Conservation (phyloP, 1,284 basidiomycete species). For the Spongispora temasekensis region DNA sequence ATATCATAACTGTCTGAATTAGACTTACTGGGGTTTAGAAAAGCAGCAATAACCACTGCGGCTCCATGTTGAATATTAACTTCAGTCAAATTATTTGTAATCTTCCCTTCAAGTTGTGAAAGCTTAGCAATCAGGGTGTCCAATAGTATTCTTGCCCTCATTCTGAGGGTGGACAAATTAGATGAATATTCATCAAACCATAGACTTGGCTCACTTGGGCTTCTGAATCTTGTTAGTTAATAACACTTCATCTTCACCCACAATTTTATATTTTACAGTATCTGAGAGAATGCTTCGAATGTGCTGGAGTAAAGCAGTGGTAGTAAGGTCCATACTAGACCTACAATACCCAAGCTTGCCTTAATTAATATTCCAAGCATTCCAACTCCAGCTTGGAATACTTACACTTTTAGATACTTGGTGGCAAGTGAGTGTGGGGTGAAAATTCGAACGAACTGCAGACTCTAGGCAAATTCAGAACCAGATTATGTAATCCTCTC, state of each 20-base stretch:
- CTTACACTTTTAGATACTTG: no score
- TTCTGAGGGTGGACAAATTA: background rate
- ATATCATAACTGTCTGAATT: background rate
- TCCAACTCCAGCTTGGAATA: background rate
- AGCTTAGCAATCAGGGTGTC: background rate
- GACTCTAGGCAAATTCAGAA: background rate
- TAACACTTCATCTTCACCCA: background rate
- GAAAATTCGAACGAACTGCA: background rate
- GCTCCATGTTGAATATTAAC: background rate
- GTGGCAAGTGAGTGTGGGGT: background rate
- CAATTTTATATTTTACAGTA: background rate
- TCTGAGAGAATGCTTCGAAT: background rate
- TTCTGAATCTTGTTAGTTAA: background rate
- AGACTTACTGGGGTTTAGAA: background rate
- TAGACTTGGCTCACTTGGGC: background rate
- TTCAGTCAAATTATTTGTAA: background rate
- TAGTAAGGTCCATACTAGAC: background rate
- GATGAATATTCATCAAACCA: background rate
- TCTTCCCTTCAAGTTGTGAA: background rate
- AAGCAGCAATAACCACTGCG: background rate
- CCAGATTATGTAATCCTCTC: background rate
- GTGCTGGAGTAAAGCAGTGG: background rate
- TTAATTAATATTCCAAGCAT: background rate
- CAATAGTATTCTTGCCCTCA: background rate
- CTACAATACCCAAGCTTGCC: background rate